Percentiles rank a stretch among this genome's conserved stretches.
Evolutionary conservation across 306 rosid species (phyloP).

Genomic region (Sicyos baderoa): DNA sequence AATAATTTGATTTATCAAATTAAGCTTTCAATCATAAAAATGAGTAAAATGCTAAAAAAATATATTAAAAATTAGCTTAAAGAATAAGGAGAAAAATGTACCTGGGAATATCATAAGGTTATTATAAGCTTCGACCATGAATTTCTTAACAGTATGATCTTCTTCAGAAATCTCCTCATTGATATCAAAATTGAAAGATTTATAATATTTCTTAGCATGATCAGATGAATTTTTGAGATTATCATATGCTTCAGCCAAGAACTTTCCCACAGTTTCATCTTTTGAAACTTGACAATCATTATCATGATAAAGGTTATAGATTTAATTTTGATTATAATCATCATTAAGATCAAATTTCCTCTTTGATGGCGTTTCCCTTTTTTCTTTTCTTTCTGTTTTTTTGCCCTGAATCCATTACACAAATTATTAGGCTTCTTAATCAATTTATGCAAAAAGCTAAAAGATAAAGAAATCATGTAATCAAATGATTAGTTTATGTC

Average conservation of each 20-base stretch:
- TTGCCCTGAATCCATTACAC: neutral
- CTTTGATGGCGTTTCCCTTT: neutral
- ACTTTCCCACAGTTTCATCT: neutral
- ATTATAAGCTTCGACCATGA: neutral
- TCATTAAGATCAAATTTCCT: neutral
- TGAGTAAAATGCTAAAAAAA: neutral
- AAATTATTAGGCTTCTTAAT: too few species aligned
- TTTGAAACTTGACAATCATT: too few species aligned
- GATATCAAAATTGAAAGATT: neutral
- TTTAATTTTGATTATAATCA: neutral
- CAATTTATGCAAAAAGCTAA: too few species aligned
- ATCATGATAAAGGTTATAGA: neutral
- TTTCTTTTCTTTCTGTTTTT: neutral
- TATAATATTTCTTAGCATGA: neutral
- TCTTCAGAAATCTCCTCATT: neutral
- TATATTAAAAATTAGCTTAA: neutral
- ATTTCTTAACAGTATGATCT: neutral
- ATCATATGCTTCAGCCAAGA: constrained; percentile 8
- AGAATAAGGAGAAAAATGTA: neutral
- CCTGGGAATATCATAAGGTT: neutral
- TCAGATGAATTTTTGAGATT: neutral
- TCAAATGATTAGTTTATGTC: too few species aligned
- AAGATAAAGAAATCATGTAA: too few species aligned
- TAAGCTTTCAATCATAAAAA: too few species aligned
- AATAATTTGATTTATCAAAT: too few species aligned